These are phyloP conservation scores for Stephania japonica DNA, from an alignment of 164 flowering plant species.

Conservation along the genomic window DNA sequence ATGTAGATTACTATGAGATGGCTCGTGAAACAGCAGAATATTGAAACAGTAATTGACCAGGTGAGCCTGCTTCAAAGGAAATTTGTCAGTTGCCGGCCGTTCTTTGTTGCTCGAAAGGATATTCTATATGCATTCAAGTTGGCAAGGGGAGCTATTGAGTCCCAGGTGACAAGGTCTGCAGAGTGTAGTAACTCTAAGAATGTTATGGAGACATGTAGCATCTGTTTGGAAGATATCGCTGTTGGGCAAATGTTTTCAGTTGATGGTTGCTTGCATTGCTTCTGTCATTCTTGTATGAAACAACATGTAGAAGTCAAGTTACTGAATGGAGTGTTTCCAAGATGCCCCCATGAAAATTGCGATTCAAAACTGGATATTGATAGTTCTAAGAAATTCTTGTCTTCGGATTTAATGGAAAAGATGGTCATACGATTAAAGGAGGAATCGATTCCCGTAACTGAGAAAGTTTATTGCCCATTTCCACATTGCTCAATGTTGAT, in stretches of 20 bases:
- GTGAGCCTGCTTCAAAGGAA: constrained; percentile 36
- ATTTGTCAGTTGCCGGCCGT: constrained; percentile 31
- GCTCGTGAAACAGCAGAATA: constrained; percentile 35
- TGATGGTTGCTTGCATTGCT: constrained; percentile 61
- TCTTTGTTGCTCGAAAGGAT: constrained; percentile 38
- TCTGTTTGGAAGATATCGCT: constrained; percentile 66
- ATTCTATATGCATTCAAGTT: constrained; percentile 49
- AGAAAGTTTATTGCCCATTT: constrained; percentile 80
- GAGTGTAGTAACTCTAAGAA: constrained; percentile 18
- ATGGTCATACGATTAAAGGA: constrained; percentile 53
- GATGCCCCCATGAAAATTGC: constrained; percentile 71
- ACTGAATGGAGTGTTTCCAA: constrained; percentile 53
- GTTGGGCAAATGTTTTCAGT: constrained; percentile 43
- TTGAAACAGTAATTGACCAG: constrained; percentile 33
- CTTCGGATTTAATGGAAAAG: constrained; percentile 43
- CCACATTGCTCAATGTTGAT: constrained; percentile 77
- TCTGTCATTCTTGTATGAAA: constrained; percentile 76
- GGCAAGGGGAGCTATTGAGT: constrained; percentile 65
- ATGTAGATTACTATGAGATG: constrained; percentile 39
- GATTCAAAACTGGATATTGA: constrained; percentile 43
- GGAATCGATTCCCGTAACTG: constrained; percentile 58
- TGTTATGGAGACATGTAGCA: constrained; percentile 47
- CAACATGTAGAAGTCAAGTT: constrained; percentile 76
- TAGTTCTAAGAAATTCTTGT: constrained; percentile 48
- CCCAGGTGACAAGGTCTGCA: constrained; percentile 35